Conservation (phyloP, 2,329 filamentous ascomycete species). For the Fusarium marasasianum region DNA sequence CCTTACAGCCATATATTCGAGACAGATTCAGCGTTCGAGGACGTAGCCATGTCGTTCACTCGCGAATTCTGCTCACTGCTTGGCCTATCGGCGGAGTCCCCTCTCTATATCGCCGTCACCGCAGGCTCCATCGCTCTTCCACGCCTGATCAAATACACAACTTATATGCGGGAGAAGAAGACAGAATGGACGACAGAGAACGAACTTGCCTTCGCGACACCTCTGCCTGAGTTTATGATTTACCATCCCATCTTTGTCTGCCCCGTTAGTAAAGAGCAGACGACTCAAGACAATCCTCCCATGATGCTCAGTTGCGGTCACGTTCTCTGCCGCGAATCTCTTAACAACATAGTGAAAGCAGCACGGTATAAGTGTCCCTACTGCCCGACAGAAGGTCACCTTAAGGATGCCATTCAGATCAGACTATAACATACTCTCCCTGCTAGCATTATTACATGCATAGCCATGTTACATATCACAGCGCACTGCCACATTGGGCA, state of each 20-base stretch:
- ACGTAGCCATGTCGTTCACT: constrained; percentile 87
- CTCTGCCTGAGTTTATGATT: constrained; percentile 67
- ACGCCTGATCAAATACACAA: constrained; percentile 86
- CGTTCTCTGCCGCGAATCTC: constrained; percentile 86
- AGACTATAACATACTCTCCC: constrained; percentile 59
- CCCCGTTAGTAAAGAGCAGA: constrained; percentile 95
- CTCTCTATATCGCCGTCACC: constrained; percentile 90
- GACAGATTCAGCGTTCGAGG: constrained; percentile 79
- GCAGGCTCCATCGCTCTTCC: constrained; percentile 93
- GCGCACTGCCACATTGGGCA: not conserved
- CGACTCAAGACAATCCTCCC: constrained; percentile 89
- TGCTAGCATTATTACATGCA: not conserved
- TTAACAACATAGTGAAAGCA: constrained; percentile 82
- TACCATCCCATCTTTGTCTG: constrained; percentile 99
- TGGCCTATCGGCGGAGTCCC: constrained; percentile 88
- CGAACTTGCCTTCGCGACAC: constrained; percentile 83
- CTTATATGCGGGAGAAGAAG: constrained; percentile 86
- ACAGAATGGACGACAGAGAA: constrained; percentile 95
- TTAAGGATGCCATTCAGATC: constrained; percentile 79
- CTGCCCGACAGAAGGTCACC: constrained; percentile 84
- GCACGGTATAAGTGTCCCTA: constrained; percentile 94
- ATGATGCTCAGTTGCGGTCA: constrained; percentile 98
- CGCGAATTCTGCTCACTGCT: constrained; percentile 94
- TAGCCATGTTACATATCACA: not conserved
- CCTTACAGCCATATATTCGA: constrained; percentile 85